phyloP scores from a whole-genome alignment of 1,139 yeast genomes.

The Chernovozyma aurita region DNA sequence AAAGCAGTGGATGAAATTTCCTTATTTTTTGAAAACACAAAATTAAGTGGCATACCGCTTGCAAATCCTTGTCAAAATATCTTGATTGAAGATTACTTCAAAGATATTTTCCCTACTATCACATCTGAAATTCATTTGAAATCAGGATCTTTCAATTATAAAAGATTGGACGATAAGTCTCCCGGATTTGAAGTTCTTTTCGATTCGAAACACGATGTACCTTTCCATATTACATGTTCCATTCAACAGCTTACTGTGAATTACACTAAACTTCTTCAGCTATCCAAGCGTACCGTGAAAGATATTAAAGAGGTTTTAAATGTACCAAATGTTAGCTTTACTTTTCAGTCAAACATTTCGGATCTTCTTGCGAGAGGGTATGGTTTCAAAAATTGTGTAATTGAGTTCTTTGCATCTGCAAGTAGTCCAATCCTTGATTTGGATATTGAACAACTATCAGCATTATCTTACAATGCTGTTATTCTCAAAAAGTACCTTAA shows the following conservation, averaged over 20 bases:
- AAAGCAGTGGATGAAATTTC: constrained; percentile 19
- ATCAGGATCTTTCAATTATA: constrained; percentile 28
- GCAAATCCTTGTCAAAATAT: constrained; percentile 24
- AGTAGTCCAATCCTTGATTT: constrained; percentile 49
- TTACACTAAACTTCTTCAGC: constrained; percentile 14
- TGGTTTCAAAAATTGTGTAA: constrained; percentile 35
- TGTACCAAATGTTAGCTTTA: constrained; percentile 49
- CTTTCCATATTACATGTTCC: constrained; percentile 47
- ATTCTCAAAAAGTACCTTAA: constrained; percentile 27
- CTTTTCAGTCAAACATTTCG: constrained; percentile 51
- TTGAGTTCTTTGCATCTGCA: constrained; percentile 38
- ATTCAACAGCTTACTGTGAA: constrained; percentile 38
- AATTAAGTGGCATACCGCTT: constrained; percentile 32
- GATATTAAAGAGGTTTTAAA: constrained; percentile 40
- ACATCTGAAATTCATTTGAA: constrained; percentile 27
- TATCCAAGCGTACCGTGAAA: constrained; percentile 8
- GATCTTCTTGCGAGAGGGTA: constrained; percentile 31
- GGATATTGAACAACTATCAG: constrained; percentile 42
- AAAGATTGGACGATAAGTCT: constrained; percentile 28
- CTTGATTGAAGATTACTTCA: constrained; percentile 25
- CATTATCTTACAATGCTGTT: constrained; percentile 31
- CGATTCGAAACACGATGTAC: constrained; percentile 43
- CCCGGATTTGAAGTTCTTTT: constrained; percentile 63
- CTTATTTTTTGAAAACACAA: constrained; percentile 28
- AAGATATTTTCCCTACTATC: constrained; percentile 18